Evolutionary conservation across 768 basidiomycete species (phyloP), one percentile per base, ranked within the genome.

Genomic region (Boletus vinaceobasis): DNA sequence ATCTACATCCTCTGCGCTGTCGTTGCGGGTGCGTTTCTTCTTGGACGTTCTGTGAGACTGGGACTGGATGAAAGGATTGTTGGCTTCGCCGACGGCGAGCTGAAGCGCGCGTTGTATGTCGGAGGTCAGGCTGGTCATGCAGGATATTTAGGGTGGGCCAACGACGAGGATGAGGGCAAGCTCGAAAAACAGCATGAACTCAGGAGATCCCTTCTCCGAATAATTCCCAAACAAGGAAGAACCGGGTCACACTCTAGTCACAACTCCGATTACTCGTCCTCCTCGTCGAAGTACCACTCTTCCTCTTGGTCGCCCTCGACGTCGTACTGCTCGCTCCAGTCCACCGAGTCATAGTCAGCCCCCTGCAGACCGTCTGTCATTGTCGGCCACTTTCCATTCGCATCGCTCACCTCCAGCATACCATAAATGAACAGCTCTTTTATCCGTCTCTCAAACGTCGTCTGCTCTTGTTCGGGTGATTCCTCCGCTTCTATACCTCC

Each of bases 361-460:
- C 78, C 75, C 88, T 91, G 64, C 23, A 52, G 32, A 23, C 49
- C 21, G 51, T 47, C 43, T 39, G 47, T 57, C 50, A 52, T 44
- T n/a, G 42, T 29, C 17, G 7, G 13, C 17, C 23, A 9, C 4
- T 4, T 26, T 19, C 7, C 45, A 21, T 29, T 32, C 17, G 9
- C 15, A 8, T 39, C 31, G 71, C 83, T 70, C 71, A 84, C 90
- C 68, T 88, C 85, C 11, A 92, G 73, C 53, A 85, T 66, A 6
- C 90, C 90, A 59, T 90, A 89, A 23, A 92, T 87, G 60, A 90
- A 86, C 11, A 77, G 73, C 65, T 91, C 88, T 47, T 72, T 78
- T n/a, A 92, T 68, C 29, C 75, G 70, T 39, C 87, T 74, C 62
- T 84, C 79, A 67, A 91, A 90, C 7, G 64, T 63, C 23, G 61